Evolutionary conservation across 768 basidiomycete genomes (phyloP).

Genomic region (Cubamyces sp.): DNA sequence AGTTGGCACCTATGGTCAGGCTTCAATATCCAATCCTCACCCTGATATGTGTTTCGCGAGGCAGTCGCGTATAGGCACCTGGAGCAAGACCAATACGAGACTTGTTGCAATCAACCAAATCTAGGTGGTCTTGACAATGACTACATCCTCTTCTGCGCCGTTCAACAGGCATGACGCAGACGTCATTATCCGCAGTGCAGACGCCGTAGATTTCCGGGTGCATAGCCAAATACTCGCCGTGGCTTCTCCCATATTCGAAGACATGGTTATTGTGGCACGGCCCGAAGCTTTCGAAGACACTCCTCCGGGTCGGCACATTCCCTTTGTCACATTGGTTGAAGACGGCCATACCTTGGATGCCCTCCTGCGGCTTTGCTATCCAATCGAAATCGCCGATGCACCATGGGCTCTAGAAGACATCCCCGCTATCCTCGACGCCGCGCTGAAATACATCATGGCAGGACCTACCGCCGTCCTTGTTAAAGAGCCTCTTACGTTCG

Average conservation of each 20-base stretch:
- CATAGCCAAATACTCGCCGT: constrained; percentile 58
- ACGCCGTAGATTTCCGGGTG: constrained; percentile 52
- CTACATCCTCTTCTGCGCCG: constrained; percentile 31
- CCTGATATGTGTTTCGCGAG: too few species aligned
- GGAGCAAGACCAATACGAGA: background rate
- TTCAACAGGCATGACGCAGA: constrained; percentile 51
- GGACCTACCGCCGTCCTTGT: constrained; percentile 8
- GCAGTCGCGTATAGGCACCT: background rate
- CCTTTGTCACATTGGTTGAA: constrained; percentile 37
- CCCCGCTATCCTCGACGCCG: background rate
- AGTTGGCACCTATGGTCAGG: too few species aligned
- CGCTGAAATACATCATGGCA: constrained; percentile 17
- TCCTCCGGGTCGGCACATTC: background rate
- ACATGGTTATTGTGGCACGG: constrained; percentile 56
- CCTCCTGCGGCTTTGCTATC: constrained; percentile 42
- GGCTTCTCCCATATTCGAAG: constrained; percentile 61
- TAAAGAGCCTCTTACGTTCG: constrained; percentile 11
- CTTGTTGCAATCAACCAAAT: background rate
- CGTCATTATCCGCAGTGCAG: constrained; percentile 56
- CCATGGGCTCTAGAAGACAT: background rate
- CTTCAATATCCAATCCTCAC: too few species aligned
- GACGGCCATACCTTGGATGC: constrained; percentile 30
- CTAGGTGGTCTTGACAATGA: background rate
- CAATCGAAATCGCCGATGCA: constrained; percentile 30
- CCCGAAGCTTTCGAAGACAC: constrained; percentile 26